phyloP scores from a whole-genome alignment of 768 basidiomycete genomes.

The Gloeophyllum trabeum region DNA sequence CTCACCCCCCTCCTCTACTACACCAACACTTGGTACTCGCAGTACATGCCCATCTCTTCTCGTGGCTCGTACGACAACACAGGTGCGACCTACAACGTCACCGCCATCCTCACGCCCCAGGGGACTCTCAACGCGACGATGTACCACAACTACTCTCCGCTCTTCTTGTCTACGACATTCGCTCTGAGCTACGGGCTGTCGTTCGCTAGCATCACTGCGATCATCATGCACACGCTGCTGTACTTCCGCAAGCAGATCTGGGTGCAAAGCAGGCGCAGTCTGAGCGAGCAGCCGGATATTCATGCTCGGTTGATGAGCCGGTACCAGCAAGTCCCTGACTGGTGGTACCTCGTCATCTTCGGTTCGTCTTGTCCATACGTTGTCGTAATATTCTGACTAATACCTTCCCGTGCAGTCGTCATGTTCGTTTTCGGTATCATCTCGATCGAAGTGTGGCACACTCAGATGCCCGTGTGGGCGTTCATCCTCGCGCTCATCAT shows the following conservation, averaged over 20 bases:
- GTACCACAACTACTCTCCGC: constrained; percentile 46
- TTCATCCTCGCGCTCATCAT: constrained; percentile 64
- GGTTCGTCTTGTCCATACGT: constrained; percentile 4
- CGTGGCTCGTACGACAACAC: constrained; percentile 58
- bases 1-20: constrained; percentile 55
- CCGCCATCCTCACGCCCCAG: constrained; percentile 40
- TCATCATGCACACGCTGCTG: constrained; percentile 57
- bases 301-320: constrained; percentile 73
- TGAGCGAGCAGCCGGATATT: constrained; percentile 75
- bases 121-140: constrained; percentile 41
- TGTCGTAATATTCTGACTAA: background rate
- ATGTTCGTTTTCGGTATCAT: constrained; percentile 65
- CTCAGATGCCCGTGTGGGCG: constrained; percentile 60
- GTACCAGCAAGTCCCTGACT: constrained; percentile 73
- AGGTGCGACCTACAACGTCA: constrained; percentile 45
- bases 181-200: constrained; percentile 72
- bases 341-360: constrained; percentile 75
- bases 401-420: constrained; percentile 18
- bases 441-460: constrained; percentile 64
- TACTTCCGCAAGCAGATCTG: constrained; percentile 76
- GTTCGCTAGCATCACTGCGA: constrained; percentile 75
- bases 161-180: constrained; percentile 60
- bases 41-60: constrained; percentile 40
- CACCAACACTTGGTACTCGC: constrained; percentile 39
- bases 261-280: constrained; percentile 55